Evolutionary conservation across 352 stramenopile species (phyloP), one percentile per base, ranked within the genome.

Genomic region (Elongisporangium undulatum): DNA sequence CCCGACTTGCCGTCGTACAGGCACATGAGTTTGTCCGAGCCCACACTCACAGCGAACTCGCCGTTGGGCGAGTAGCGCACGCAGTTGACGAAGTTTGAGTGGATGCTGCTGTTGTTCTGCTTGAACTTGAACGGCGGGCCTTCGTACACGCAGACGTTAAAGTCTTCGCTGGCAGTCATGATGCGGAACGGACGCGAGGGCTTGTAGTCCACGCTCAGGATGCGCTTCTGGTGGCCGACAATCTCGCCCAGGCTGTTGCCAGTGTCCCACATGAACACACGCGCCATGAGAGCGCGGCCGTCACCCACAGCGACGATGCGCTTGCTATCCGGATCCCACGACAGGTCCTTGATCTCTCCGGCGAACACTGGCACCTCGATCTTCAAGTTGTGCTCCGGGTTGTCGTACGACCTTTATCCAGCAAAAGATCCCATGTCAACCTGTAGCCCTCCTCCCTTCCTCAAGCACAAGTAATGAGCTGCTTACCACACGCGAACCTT

Each of bases 121-220:
- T 98, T 92, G 66, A 98, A 92, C 72, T 97, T 95, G 77, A 99
- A 99, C 12, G 97, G 97, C 22, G 96, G 96, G 19, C 96, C 96
- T 67, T 97, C 82, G 68, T 94, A 97, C 64, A 99, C 97, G 48
- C 96, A 91, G 13, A 97, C 82, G 55, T 96, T 97, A 17, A 97
- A 96, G 79, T 99, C 97, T 65, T 99, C 96, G 52, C 85, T 95
- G 12, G 83, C 92, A 8, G 93, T 99, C 56, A 97, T 93, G 66
- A 99, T 92, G 48, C 94, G 89, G 74, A 98, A 98, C 20, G 97
- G 96, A 20, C 95, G 84, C 58, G 79, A 85, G 3, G 91, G 97
- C 57, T 97, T 94, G 77, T 98, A 98, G 53, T 96, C 90, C 51
- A 95, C 82, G 48, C 87, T 96, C 26, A 95, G 72, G 26, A 96